Evolutionary conservation across 495 filamentous ascomycete species (phyloP).

Genomic region (Pseudevernia furfuracea): DNA sequence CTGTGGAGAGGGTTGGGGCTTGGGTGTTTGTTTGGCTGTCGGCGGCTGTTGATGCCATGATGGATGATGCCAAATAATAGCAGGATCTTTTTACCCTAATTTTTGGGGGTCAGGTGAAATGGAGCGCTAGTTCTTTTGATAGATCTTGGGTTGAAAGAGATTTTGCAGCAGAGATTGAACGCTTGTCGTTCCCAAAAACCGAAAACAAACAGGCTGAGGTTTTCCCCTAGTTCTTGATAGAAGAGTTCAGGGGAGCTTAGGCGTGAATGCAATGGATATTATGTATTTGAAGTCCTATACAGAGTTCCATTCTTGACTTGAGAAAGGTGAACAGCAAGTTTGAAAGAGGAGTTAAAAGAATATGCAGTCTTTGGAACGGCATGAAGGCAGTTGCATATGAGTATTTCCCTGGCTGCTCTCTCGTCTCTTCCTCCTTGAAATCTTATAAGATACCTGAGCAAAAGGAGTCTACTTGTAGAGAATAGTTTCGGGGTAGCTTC

Average conservation of each 20-base stretch:
- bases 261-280: background rate
- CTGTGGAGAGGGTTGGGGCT: constrained; percentile 56
- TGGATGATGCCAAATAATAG: background rate
- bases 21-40: background rate
- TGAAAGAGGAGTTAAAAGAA: background rate
- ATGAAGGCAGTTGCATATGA: background rate
- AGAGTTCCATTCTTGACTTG: background rate
- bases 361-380: background rate
- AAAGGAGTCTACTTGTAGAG: background rate
- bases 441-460: background rate
- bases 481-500: too few species aligned
- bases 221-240: background rate
- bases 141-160: background rate
- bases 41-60: background rate
- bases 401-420: background rate
- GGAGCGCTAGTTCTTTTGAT: background rate
- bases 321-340: background rate
- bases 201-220: background rate
- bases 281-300: background rate
- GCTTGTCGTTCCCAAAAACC: too few species aligned
- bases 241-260: too few species aligned
- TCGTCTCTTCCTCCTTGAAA: background rate
- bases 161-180: background rate
- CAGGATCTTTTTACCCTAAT: too few species aligned
- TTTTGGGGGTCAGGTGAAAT: background rate